Evolutionary conservation across 179 eudicot species (phyloP), one percentile per base, ranked within the genome.

Genomic region (Beta macrorhiza): DNA sequence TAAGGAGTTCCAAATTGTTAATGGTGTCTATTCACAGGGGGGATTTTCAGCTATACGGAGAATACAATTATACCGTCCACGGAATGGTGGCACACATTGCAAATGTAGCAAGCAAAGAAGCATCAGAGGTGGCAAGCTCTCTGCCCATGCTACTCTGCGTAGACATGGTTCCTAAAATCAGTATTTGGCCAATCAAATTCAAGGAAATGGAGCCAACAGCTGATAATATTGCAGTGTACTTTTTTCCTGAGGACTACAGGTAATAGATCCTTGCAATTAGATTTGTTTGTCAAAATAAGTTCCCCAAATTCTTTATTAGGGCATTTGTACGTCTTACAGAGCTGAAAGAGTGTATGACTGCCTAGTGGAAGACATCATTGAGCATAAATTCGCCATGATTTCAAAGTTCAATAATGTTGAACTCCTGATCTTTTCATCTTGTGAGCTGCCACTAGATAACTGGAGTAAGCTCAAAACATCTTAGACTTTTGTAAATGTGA

Each of bases 201-300:
- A 80, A 52, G 67, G 17, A 81, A 47, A 59, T 10, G 45, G 72
- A 47, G 75, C 84, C 84, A 53, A 73, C 81, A n/a, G 65, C 71
- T 67, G 29, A 81, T 7, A 67, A 81, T 25, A 59, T 81, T 13
- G 74, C 81, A 5, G 73, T 81, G 51, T 84, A 73, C 52, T 84
- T 81, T 71, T 84, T 84, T 70, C 87, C 87, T n/a, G 76, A 80
- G 77, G 75, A 72, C 44, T 58, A 81, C 42, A 65, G 84, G 86
- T 84, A 72, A 20, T 42, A 49, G 1, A 6, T 44, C 49, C 45
- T 42, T 49, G 57, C 49, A 5, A 59, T 1, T 37, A 37, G 42
- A 58, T 42, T 45, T 55, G 63, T 75, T 37, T 20, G 16, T 44
- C 19, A 53, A 19, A 19, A 5, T 44, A 10, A 76, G 5, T 47